Conservation (phyloP, 73 alveolate species). For the Paramecium sexaurelia region DNA sequence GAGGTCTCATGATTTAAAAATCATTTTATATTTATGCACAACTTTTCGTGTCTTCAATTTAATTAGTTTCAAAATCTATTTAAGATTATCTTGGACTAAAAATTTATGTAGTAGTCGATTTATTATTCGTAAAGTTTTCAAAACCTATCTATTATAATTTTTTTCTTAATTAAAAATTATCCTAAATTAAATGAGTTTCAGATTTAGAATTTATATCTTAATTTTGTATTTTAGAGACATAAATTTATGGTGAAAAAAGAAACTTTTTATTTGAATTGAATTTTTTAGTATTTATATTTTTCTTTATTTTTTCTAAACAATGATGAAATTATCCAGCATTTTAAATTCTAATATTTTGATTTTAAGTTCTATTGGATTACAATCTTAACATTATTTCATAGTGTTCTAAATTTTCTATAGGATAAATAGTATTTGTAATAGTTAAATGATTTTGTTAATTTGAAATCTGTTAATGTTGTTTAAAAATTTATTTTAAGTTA, state of each 20-base stretch:
- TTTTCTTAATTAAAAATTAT: neutral
- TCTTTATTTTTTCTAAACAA: neutral
- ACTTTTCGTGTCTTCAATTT: neutral
- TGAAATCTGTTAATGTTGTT: neutral
- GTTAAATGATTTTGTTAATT: neutral
- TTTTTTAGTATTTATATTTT: neutral
- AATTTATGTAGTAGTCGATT: neutral
- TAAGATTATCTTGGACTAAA: constrained; percentile 8
- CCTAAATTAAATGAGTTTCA: neutral
- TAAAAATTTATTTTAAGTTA: neutral
- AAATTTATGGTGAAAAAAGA: neutral
- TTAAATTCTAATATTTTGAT: neutral
- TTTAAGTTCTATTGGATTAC: neutral
- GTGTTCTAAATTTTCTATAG: neutral
- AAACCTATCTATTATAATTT: neutral
- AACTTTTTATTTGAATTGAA: neutral
- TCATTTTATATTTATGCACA: neutral
- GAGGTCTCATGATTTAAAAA: neutral
- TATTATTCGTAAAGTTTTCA: neutral
- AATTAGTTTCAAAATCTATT: neutral
- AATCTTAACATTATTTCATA: neutral
- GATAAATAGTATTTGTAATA: neutral
- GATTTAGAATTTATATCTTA: neutral
- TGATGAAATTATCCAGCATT: neutral
- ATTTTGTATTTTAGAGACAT: neutral